Conservation (phyloP, 441 rosid genomes). For the Pelargonium cotyledonis region DNA sequence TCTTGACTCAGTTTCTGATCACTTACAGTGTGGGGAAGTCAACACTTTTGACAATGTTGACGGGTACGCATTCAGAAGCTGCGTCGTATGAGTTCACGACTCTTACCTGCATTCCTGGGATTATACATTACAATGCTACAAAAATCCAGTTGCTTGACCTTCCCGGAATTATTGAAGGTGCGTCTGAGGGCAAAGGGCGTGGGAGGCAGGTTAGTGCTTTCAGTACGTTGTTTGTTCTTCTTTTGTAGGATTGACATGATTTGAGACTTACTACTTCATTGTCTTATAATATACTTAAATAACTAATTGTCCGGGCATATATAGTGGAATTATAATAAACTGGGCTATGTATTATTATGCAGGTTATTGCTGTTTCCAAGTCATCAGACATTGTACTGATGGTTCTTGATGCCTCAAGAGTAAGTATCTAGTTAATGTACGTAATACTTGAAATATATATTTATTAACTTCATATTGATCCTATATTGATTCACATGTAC, state of each 20-base stretch:
- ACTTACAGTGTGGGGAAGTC: slow-evolving; percentile 93
- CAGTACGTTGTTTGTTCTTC: too few relatives aligned
- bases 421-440: slow-evolving; percentile 33
- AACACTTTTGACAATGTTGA: slow-evolving; percentile 86
- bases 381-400: slow-evolving; percentile 95
- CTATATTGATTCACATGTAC: too few relatives aligned
- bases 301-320: slow-evolving; percentile 13
- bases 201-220: slow-evolving; percentile 87
- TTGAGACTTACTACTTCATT: too few relatives aligned
- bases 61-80: slow-evolving; percentile 98
- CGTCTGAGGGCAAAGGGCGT: slow-evolving; percentile 99
- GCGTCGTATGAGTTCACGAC: slow-evolving; percentile 98
- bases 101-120: slow-evolving; percentile 97
- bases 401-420: slow-evolving; percentile 99
- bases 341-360: slow-evolving; percentile 27
- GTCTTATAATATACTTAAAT: too few relatives aligned
- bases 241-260: too few relatives aligned
- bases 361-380: slow-evolving; percentile 98
- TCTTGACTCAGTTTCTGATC: not conserved
- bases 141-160: slow-evolving; percentile 98
- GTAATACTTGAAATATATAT: too few relatives aligned
- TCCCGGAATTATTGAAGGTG: slow-evolving; percentile 99
- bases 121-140: slow-evolving; percentile 90
- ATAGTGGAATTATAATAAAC: slow-evolving; percentile 12
- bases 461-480: too few relatives aligned